phyloP scores from a whole-genome alignment of 352 stramenopile species.

The Phytopythium helicoides region DNA sequence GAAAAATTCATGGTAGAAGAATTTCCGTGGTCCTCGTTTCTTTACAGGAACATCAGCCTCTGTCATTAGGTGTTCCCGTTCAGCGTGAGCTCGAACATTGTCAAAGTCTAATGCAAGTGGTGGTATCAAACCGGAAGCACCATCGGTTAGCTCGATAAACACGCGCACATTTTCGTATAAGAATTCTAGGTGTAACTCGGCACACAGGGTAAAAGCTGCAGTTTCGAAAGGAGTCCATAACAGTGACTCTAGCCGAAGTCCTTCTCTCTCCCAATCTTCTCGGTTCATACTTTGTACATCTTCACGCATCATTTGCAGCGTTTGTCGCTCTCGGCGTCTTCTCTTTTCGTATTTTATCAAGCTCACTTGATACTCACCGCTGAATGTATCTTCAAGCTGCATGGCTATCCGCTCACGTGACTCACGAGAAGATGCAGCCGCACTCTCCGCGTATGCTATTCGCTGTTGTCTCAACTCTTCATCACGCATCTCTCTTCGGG shows the following conservation, averaged over 20 bases:
- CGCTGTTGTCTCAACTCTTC: conserved; percentile 58
- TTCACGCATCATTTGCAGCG: conserved; percentile 58
- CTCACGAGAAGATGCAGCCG: conserved; percentile 28
- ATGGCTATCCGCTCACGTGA: conserved; percentile 47
- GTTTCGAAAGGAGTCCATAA: conserved; percentile 41
- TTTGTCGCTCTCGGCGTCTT: conserved; percentile 28
- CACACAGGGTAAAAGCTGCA: conserved; percentile 25
- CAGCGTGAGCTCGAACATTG: conserved; percentile 26
- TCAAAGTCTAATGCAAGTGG: conserved; percentile 63
- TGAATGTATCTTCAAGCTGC: conserved; percentile 33
- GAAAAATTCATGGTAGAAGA: conserved; percentile 78
- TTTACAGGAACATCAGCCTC: conserved; percentile 34
- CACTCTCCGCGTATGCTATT: conserved; percentile 26
- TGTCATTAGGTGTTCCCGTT: conserved; percentile 24
- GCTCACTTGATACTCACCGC: conserved; percentile 9
- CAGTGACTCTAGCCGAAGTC: conserved; percentile 38
- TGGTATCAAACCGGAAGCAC: conserved; percentile 10
- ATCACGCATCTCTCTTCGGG: conserved; percentile 57
- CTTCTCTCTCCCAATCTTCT: conserved; percentile 52
- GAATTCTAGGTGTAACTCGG: conserved; percentile 27
- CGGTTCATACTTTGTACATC: conserved; percentile 45
- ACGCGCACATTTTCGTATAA: conserved; percentile 43
- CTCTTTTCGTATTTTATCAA: conserved; percentile 21
- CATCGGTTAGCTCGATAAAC: conserved; percentile 29
- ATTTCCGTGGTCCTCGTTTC: conserved; percentile 42